Base-by-base conservation (phyloP, 345 rosid species). In the Sisymbrium irio region DNA sequence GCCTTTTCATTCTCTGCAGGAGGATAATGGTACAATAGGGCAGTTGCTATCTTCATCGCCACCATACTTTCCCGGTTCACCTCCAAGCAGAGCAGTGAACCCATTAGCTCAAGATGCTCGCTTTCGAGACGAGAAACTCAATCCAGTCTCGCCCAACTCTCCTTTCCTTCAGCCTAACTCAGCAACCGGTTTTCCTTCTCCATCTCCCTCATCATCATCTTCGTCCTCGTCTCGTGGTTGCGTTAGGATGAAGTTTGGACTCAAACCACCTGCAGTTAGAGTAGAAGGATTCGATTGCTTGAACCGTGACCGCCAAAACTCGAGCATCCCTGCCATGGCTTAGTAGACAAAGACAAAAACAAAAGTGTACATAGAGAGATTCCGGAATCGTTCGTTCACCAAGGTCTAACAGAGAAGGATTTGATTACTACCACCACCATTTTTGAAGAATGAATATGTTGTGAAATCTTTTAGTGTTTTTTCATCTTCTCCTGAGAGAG, bases 241-340 rank as follows among this genome's bases (percentile, higher is more conserved):
- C 63, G 88, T 47, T 32, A 80, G 94, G 57, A 75, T 85, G 88
- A 90, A 85, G 33, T 86, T 89, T 20, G 99, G 99, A 72, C 84
- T 82, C 20, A 92, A 88, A 74, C 87, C 92, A 3, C 97, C 94
- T 5, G 84, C 93, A 6, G 97, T 92, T 95, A 92, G 97, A 83
- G 93, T 95, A 87, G 99, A 95, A 92, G 99, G 99, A 69, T 95
- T 95, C 49, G 93, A 92, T 83, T 95, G 99, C 87, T 96, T 95
- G 74, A 87, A 85, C 85, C 90, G 97, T 87, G 97, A 95, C 75
- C 83, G 86, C 82, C 92, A 85, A 36, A 92, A 81, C 85, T 88
- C 97, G n/a, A 85, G 97, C 91, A 86, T 95, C 91, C 89, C 97
- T 67, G 97, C 99, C 60, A 72, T 92, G 92, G 99, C 99, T 11